Base-by-base conservation (phyloP, 345 rosid species). In the Eutrema japonicum region DNA sequence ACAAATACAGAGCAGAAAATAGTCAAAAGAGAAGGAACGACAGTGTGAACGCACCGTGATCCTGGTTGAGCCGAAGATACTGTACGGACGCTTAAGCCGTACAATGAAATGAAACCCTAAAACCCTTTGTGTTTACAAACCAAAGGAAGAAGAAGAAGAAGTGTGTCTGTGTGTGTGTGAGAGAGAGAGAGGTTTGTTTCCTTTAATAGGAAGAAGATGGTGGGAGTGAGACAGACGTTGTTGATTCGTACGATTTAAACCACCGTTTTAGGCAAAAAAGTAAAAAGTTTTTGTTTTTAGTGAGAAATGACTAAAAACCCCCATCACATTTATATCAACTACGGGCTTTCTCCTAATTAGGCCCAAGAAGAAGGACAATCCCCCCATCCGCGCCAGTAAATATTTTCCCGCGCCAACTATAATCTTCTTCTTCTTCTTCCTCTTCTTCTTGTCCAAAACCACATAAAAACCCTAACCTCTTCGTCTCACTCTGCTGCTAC, bases 291-390 rank as follows among this genome's bases (percentile, higher is more conserved):
- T 57, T n/a, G 8, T 33, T 10, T 22, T 22, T 10, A 18, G 10
- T 3, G 5, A 13, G 0, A 7, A 41, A 60, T 61, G 36, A 61
- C 50, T 4, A 42, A 13, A 60, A 61, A 26, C 30, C 62, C 62
- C 30, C 64, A 22, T 59, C 33, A 38, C 32, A 57, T 36, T 0
- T 9, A 36, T 2, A 57, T 57, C 8, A 57, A 6, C 33, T 57
- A 36, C 18, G 42, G 62, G 62, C 62, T 56, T 56, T n/a, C 47
- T 45, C 3, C 12, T 33, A 33, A n/a, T n/a, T 55, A 22, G 61
- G 61, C 41, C 60, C 41, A 53, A 7, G 8, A 12, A 53, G 18
- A 2, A 22, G 26, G 26, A 22, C 26, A 22, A 22, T 22, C 26
- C 2, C 26, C 26, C 1, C 45, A 41, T 41, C n/a, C n/a, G 46